Base-by-base conservation (phyloP, 257 asterid species). In the Fraxinus excelsior region DNA sequence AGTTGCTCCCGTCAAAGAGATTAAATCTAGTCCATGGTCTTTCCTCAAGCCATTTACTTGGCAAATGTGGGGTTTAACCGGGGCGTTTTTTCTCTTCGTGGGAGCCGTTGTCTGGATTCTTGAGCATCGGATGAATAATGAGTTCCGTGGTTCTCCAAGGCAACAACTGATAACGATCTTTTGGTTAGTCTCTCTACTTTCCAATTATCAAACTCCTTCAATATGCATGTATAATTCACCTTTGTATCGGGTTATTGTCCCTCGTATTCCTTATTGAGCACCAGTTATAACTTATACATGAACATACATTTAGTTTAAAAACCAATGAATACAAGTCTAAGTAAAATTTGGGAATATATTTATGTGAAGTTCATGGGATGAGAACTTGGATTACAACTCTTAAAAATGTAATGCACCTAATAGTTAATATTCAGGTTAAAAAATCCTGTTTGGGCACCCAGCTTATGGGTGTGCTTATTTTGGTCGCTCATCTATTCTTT, bases 71-170 rank as follows among this genome's bases (percentile, higher is more conserved):
- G 91, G 70, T 19, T 96, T 95, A 9, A 93, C 97, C 0, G 97
- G 94, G 31, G 37, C 80, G 35, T 93, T 89, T 89, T 95, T 93
- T 77, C 88, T 95, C 31, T 84, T 89, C 3, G 97, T 95, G 32
- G 99, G 99, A 75, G 77, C 90, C n/a, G 99, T 95, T 66, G 89
- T 95, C 74, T 95, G 99, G 99, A 86, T 95, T 78, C 99, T 95
- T 29, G 99, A 95, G 84, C 99, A 95, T 80, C 88, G 99, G 65
- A 83, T 74, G 64, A 95, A 95, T 83, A 79, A 79, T 2, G 99
- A 95, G 78, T 95, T 95, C 80, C 98, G 98, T n/a, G 99, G 99
- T 21, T 72, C 99, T 2, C 98, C 97, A n/a, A 84, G 97, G 38
- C 86, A 95, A 56, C 99, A 95, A 69, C 83, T 95, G 34, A 76